These are phyloP conservation scores for Fereydounia khargensis DNA, from an alignment of 1,284 basidiomycete genomes.

Conservation along the genomic window DNA sequence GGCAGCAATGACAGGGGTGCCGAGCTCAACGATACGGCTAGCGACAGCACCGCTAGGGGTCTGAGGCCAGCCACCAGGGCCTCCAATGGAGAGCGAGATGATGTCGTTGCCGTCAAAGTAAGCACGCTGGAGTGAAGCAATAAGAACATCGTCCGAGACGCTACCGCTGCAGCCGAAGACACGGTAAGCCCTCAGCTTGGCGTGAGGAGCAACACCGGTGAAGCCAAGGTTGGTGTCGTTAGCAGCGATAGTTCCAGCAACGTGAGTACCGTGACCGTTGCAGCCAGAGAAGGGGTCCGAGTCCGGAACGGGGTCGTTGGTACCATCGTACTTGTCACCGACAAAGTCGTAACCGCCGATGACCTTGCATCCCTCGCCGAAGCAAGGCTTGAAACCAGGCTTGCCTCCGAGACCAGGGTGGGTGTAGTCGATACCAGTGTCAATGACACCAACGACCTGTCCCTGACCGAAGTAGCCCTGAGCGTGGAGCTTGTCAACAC, in stretches of 20 bases:
- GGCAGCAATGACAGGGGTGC: conserved; percentile 43
- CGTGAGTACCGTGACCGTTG: conserved; percentile 62
- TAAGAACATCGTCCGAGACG: conserved; percentile 55
- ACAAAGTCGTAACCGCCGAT: conserved; percentile 36
- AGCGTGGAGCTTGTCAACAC: conserved; percentile 63
- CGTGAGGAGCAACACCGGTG: conserved; percentile 38
- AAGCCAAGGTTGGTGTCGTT: conserved; percentile 58
- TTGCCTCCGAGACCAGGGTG: conserved; percentile 65
- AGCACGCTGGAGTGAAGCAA: conserved; percentile 52
- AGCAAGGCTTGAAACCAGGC: conserved; percentile 34
- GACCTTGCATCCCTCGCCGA: conserved; percentile 36
- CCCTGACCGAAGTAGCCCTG: conserved; percentile 63
- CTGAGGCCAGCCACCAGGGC: conserved; percentile 43
- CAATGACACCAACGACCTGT: conserved; percentile 63
- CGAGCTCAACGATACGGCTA: conserved; percentile 21
- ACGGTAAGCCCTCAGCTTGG: conserved; percentile 56
- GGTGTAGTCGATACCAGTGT: conserved; percentile 64
- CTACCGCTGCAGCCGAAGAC: conserved; percentile 59
- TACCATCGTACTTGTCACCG: conserved; percentile 57
- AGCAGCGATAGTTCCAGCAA: conserved; percentile 68
- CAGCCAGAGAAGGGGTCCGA: conserved; percentile 59
- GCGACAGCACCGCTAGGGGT: conserved; percentile 25
- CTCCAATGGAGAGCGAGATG: conserved; percentile 67
- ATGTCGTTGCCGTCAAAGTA: conserved; percentile 61
- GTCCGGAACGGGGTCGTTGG: conserved; percentile 53